Conservation (phyloP, 768 basidiomycete genomes). For the Leccinum disarticulatum region DNA sequence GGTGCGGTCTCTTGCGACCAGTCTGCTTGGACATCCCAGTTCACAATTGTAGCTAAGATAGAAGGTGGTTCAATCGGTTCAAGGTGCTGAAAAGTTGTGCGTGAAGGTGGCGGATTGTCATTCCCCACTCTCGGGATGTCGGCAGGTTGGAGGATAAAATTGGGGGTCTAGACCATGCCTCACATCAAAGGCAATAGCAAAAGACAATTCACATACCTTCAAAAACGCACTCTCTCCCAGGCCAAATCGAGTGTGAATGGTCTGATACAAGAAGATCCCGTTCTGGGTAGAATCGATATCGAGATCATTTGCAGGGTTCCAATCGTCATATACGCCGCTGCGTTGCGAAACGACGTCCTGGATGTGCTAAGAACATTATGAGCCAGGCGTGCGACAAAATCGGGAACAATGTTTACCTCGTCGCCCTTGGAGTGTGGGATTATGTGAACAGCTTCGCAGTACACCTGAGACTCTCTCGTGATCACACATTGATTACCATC, state of each 20-base stretch:
- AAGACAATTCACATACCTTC: not conserved
- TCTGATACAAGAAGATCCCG: not conserved
- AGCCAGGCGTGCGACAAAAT: not conserved
- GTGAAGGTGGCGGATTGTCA: not conserved
- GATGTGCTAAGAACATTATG: not conserved
- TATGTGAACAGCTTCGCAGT: not conserved
- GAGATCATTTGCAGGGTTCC: not conserved
- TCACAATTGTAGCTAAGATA: not conserved
- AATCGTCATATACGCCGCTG: not conserved
- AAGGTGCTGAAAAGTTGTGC: not conserved
- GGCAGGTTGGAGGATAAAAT: not conserved
- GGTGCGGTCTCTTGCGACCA: not conserved
- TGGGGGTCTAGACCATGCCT: not conserved
- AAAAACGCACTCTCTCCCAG: not conserved
- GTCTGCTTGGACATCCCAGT: not conserved
- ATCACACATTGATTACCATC: not conserved
- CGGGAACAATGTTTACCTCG: not conserved
- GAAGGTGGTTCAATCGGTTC: not conserved
- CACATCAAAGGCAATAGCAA: not conserved
- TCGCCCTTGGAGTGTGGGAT: not conserved
- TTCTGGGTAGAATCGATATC: not conserved
- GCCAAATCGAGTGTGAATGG: not conserved
- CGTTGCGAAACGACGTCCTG: not conserved
- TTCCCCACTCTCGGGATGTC: not conserved
- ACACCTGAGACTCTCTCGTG: not conserved